Percentiles rank a stretch among this genome's conserved stretches.
These are phyloP conservation scores for Termitomyces sp. DNA, from an alignment of 768 basidiomycete species.

Conservation along the genomic window DNA sequence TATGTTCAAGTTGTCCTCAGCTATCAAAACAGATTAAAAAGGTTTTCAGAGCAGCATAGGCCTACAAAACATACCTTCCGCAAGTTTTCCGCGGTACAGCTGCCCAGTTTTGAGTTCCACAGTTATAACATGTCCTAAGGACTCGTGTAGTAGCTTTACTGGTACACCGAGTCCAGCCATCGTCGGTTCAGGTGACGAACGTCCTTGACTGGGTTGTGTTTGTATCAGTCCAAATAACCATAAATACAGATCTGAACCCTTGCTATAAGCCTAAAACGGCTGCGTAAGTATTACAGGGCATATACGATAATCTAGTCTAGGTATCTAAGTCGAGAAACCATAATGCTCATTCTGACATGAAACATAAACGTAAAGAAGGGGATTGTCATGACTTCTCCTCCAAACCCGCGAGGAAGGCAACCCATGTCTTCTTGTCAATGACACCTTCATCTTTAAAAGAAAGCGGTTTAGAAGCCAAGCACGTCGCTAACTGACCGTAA, in stretches of 20 bases:
- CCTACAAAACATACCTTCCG: constrained; percentile 67
- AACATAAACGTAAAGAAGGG: neutral
- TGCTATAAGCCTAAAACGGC: too few relatives aligned
- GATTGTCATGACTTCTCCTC: constrained; percentile 43
- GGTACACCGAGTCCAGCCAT: constrained; percentile 87
- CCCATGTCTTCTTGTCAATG: constrained; percentile 93
- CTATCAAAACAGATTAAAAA: constrained; percentile 35
- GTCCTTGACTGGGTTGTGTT: constrained; percentile 8
- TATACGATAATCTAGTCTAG: neutral
- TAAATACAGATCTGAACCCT: constrained; percentile 11
- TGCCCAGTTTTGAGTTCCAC: constrained; percentile 99
- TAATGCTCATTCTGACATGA: neutral
- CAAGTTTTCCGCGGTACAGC: constrained; percentile 93
- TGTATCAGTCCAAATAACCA: constrained; percentile 11
- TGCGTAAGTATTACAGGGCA: neutral
- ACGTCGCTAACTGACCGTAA: neutral
- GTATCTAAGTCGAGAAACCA: neutral
- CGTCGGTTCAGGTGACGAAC: constrained; percentile 18
- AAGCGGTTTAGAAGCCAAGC: neutral
- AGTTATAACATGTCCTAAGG: constrained; percentile 92
- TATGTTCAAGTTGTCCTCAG: constrained; percentile 98
- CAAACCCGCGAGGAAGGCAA: constrained; percentile 76
- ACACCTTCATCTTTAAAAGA: constrained; percentile 68
- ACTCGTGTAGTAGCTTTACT: constrained; percentile 94
- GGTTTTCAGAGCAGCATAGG: constrained; percentile 1